Conservation (phyloP, 192 early-diverging fungal genomes). For the Dissophora ornata region DNA sequence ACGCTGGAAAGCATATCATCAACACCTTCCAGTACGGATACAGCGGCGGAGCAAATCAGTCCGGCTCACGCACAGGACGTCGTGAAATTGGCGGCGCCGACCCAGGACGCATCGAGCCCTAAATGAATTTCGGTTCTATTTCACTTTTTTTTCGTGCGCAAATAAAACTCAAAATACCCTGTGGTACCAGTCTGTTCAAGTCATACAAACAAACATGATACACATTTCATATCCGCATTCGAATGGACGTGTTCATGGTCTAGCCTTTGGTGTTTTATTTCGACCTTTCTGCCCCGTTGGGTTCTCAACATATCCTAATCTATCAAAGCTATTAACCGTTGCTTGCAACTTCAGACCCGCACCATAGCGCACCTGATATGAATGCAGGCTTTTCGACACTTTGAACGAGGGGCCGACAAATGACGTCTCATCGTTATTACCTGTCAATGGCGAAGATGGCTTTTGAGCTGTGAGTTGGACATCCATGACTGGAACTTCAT, state of each 20-base stretch:
- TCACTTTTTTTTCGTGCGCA: background rate
- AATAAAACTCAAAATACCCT: conserved; percentile 11
- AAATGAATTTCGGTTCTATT: background rate
- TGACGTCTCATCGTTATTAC: too few species aligned
- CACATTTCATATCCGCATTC: too few species aligned
- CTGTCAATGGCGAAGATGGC: too few species aligned
- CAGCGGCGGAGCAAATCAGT: conserved; percentile 53
- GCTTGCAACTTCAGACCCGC: conserved; percentile 11
- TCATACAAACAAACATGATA: too few species aligned
- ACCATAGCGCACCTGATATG: conserved; percentile 5
- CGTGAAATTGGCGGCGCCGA: conserved; percentile 48
- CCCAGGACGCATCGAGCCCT: conserved; percentile 43
- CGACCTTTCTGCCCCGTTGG: background rate
- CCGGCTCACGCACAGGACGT: conserved; percentile 31
- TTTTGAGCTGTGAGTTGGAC: too few species aligned
- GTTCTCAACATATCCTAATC: conserved; percentile 11
- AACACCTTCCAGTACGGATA: conserved; percentile 64
- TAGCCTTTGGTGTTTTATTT: conserved; percentile 8
- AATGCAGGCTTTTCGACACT: conserved; percentile 22
- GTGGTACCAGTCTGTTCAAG: background rate
- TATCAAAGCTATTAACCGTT: conserved; percentile 40
- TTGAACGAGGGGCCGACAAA: too few species aligned
- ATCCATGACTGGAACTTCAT: conserved; percentile 30
- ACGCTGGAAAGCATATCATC: conserved; percentile 66
- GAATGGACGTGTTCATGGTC: too few species aligned